A percentile compares a stretch with the other conserved stretches of the same genome.
These are phyloP conservation scores for Wickerhamiella nectarea DNA, from an alignment of 805 yeast species.

Conservation along the genomic window DNA sequence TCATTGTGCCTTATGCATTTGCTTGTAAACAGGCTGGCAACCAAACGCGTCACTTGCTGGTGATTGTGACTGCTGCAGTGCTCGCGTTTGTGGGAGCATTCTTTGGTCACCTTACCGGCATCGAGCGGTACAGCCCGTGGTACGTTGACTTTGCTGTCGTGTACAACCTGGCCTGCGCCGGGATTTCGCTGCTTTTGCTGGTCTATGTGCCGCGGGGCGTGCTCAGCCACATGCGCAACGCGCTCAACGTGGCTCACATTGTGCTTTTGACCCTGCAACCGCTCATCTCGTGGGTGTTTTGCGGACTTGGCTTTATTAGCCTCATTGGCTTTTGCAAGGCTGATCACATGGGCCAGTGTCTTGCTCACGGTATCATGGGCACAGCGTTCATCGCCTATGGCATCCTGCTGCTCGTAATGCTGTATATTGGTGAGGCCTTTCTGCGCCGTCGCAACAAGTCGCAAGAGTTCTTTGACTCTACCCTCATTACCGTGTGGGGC, in stretches of 20 bases:
- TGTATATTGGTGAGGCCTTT: conserved; percentile 55
- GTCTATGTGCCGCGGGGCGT: conserved; percentile 28
- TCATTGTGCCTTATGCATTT: conserved; percentile 30
- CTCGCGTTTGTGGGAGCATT: conserved; percentile 28
- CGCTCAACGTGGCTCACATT: conserved; percentile 23
- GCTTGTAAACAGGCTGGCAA: conserved; percentile 29
- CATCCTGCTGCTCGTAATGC: conserved; percentile 47
- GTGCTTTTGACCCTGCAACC: conserved; percentile 28
- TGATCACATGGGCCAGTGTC: conserved; percentile 79
- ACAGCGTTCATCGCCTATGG: conserved; percentile 75
- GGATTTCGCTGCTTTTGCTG: conserved; percentile 27
- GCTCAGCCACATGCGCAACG: conserved; percentile 23
- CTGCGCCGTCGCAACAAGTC: conserved; percentile 35
- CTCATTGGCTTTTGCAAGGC: conserved; percentile 79
- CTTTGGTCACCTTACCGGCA: conserved; percentile 28
- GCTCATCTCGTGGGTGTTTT: conserved; percentile 58
- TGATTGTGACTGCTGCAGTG: conserved; percentile 26
- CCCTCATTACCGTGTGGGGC: conserved; percentile 79
- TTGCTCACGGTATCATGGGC: conserved; percentile 97
- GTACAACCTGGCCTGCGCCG: conserved; percentile 23
- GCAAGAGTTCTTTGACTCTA: conserved; percentile 77
- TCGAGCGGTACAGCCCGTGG: conserved; percentile 25
- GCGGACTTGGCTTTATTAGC: conserved; percentile 70
- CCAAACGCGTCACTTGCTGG: conserved; percentile 27
- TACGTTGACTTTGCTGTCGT: conserved; percentile 27